These are phyloP conservation scores for Trichophyton rubrum DNA, from an alignment of 2,329 filamentous ascomycete genomes.

Conservation along the genomic window DNA sequence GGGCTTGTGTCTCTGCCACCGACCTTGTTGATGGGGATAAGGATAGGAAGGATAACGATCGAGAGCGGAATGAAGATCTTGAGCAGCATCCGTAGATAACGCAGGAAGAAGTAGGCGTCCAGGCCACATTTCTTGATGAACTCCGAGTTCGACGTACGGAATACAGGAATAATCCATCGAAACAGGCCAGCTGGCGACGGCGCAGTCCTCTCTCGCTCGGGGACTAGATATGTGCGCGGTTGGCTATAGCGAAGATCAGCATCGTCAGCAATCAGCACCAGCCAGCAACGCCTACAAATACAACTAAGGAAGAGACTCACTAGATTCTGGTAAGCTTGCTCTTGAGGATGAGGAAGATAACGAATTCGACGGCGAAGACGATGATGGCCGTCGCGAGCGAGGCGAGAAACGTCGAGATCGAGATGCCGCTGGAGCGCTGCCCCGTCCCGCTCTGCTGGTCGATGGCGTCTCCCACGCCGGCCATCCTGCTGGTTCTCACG, in stretches of 20 bases:
- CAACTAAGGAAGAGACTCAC: conserved; percentile 37
- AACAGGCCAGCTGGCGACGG: conserved; percentile 51
- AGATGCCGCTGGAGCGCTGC: conserved; percentile 26
- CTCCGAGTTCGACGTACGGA: conserved; percentile 60
- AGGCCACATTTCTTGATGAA: conserved; percentile 92
- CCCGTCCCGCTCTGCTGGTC: conserved; percentile 26
- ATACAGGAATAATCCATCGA: conserved; percentile 46
- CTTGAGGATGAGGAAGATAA: conserved; percentile 63
- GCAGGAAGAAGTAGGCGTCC: conserved; percentile 93
- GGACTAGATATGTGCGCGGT: conserved; percentile 74
- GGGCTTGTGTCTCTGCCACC: conserved; percentile 51
- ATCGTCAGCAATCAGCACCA: conserved; percentile 10
- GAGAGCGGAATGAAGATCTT: conserved; percentile 85
- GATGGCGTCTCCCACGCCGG: conserved; percentile 23
- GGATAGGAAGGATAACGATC: conserved; percentile 63
- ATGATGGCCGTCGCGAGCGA: conserved; percentile 51
- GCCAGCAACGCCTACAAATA: conserved; percentile 6
- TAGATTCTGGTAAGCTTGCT: conserved; percentile 73
- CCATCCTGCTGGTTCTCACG: conserved; percentile 3
- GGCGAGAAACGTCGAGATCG: conserved; percentile 46
- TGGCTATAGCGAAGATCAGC: conserved; percentile 36
- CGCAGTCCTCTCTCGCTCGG: conserved; percentile 70
- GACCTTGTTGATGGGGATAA: conserved; percentile 72
- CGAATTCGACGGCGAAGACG: conserved; percentile 50
- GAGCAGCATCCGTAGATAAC: conserved; percentile 73